Base-by-base conservation (phyloP, 441 rosid genomes). In the Bruguiera hainesii region DNA sequence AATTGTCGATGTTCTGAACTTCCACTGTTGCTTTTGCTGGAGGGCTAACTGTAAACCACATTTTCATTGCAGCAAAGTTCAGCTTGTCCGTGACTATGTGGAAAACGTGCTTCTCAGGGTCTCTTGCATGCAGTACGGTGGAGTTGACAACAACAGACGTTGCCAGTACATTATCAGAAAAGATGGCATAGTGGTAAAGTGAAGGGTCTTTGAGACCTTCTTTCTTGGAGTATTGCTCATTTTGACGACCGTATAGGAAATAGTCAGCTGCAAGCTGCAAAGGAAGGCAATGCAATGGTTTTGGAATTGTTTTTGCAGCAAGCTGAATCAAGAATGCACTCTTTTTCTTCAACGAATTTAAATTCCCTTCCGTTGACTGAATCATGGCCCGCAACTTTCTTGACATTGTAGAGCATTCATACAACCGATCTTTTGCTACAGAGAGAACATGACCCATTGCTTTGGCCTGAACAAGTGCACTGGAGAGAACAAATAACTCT, bases 141-240 rank as follows among this genome's bases (percentile, higher is more conserved):
- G 98, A 94, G 83, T 91, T 94, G 71, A 94, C 86, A 56, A 91
- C 98, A 66, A 94, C 96, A 51, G 98, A 89, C 67, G 97, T 86
- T 18, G 98, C 98, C 51, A 94, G 83, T 21, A 91, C 93, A 60
- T 94, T 94, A 75, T 91, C 98, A 9, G 98, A 94, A 74, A 94
- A 94, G 71, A 94, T 87, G 3, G 98, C 96, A 78, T 91, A 89
- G 79, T 94, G 98, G 72, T 89, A 85, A 61, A 91, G 85, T 71
- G 88, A 85, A 71, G 87, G 82, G 81, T 87, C 89, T 77, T 83
- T 88, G 69, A 88, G 74, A 75, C 86, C 87, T 49, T 68, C 85
- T 64, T 72, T 77, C 69, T 71, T 78, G 19, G n/a, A 67, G 67
- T 73, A 79, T 66, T 70, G 79, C 63, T 71, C 77, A 37, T 70